Evolutionary conservation across 1,284 basidiomycete genomes (phyloP).

Genomic region (Trichosporon ovoides): DNA sequence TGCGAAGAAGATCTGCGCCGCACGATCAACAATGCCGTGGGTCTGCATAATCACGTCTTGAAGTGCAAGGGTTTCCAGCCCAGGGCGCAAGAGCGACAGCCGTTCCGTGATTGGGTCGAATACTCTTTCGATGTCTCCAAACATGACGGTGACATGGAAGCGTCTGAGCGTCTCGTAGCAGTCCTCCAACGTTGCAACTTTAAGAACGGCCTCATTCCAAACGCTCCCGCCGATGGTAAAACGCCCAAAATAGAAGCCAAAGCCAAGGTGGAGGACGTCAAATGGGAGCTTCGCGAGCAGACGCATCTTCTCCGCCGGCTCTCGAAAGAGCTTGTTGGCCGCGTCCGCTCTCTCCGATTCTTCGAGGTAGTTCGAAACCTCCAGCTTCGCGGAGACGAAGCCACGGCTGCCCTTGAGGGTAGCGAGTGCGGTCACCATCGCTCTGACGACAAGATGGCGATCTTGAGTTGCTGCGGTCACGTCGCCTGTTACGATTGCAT

Average conservation of each 20-base stretch:
- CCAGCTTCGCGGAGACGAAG: constrained; percentile 64
- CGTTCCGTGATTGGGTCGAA: constrained; percentile 38
- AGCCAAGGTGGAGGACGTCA: constrained; percentile 51
- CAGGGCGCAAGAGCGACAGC: constrained; percentile 28
- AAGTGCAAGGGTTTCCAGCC: constrained; percentile 27
- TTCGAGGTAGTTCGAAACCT: constrained; percentile 84
- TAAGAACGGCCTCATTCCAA: constrained; percentile 22
- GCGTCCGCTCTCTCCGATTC: constrained; percentile 80
- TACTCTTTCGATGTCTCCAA: constrained; percentile 50
- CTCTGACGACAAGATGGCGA: constrained; percentile 67
- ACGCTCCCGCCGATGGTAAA: constrained; percentile 43
- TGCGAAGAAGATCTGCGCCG: constrained; percentile 69
- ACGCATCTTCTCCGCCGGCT: constrained; percentile 76
- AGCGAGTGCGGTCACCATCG: constrained; percentile 46
- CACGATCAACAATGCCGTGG: constrained; percentile 62
- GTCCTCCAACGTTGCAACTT: constrained; percentile 51
- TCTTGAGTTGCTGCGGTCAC: constrained; percentile 86
- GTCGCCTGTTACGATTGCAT: constrained; percentile 74
- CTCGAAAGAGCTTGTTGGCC: constrained; percentile 79
- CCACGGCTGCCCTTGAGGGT: constrained; percentile 23
- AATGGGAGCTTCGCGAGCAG: constrained; percentile 79
- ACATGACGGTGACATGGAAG: constrained; percentile 57
- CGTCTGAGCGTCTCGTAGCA: constrained; percentile 30
- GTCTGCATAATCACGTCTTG: constrained; percentile 43
- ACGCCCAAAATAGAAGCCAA: constrained; percentile 26